Conservation (phyloP, 257 asterid genomes). For the Salvia rosmarinus region DNA sequence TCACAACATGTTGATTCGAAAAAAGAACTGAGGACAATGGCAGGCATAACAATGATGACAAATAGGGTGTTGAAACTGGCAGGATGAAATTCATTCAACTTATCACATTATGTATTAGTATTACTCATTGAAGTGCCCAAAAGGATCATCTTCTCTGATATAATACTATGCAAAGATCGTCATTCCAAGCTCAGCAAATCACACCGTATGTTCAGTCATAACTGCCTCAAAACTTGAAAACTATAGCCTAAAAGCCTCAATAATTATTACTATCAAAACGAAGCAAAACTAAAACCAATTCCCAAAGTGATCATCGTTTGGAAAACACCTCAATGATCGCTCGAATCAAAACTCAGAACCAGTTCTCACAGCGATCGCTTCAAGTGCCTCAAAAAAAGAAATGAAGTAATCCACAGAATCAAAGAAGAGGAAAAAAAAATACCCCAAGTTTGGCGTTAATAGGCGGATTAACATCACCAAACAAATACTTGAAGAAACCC, state of each 20-base stretch:
- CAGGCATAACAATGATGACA: not conserved
- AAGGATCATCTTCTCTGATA: not conserved
- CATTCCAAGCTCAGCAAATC: no score
- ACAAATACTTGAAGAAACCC: constrained; percentile 53
- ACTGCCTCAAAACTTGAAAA: not conserved
- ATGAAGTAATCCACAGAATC: not conserved
- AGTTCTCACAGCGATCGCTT: not conserved
- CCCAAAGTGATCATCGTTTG: not conserved
- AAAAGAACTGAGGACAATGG: not conserved
- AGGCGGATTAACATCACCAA: constrained; percentile 52
- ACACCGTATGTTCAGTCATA: not conserved
- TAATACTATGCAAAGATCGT: not conserved
- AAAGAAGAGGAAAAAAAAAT: constrained; percentile 9
- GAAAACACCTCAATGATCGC: constrained; percentile 2
- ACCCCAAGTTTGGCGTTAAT: constrained; percentile 50
- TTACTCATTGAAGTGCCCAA: not conserved
- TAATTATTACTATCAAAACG: not conserved
- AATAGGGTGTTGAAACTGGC: not conserved
- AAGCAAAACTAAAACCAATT: not conserved
- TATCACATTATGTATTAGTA: no score
- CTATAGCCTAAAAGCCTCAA: not conserved
- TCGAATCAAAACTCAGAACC: not conserved
- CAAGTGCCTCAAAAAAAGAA: not conserved
- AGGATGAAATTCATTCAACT: no score
- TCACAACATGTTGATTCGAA: not conserved